Base-by-base conservation (phyloP, 2,329 filamentous ascomycete genomes). In the Botrytis galanthina region DNA sequence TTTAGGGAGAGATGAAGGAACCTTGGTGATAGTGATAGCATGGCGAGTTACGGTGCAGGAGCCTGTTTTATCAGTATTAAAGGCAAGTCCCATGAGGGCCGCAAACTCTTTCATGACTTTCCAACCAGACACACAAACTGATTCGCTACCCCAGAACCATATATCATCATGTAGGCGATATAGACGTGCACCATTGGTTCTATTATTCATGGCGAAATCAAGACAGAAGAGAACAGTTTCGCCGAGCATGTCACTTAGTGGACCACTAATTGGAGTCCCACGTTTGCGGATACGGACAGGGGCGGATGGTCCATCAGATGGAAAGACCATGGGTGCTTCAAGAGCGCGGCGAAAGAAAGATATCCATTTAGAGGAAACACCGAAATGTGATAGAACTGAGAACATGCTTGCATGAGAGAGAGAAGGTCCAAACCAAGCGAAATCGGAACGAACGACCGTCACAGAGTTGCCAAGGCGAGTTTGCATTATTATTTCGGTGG, bases 161-260 rank as follows among this genome's bases (percentile, higher is more conserved):
- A 91, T 84, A 75, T 92, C 89, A 75, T 91, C 90, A 69, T 91
- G 86, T 54, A 91, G 83, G 20, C 90, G 87, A 79, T 90, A 90
- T 18, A 92, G 80, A n/a, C 85, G 83, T 2, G 83, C 82, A 0
- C 89, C 89, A 9, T 80, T 77, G 0, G 89, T 90, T 4, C 82
- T 80, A 74, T 87, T 85, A 73, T 91, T 92, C 72, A 92, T 85
- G 0, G 88, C 85, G 77, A 89, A 89, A 78, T 92, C 90, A 77
- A 92, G 85, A 75, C 87, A 89, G 78, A 92, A 92, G 0, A 92
- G 81, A 0, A 90, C 82, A 0, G 84, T 81, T 78, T 92, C 90
- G 0, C 88, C 87, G 66, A 92, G 85, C 20, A 87, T 81, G 61
- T 90, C 87, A 39, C 87, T 89, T 3, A 92, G 82, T 0, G 85